These are phyloP conservation scores for Grigorovia transvaalensis DNA, from an alignment of 805 yeast species.

Conservation along the genomic window DNA sequence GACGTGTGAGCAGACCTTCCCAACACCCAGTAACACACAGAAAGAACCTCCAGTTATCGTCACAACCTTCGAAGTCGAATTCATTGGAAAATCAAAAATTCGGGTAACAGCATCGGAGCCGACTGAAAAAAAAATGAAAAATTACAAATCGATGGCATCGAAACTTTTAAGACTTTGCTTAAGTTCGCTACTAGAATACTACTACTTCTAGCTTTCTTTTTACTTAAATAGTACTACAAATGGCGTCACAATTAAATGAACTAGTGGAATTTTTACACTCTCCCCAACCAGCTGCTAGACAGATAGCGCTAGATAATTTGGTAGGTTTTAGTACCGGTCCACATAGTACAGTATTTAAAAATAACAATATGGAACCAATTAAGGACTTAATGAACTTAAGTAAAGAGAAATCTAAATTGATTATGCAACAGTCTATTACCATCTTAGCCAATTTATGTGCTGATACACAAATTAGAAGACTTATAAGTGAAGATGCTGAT, in stretches of 20 bases:
- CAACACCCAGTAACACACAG: too few species aligned
- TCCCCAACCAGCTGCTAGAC: slow-evolving; percentile 67
- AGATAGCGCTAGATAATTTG: slow-evolving; percentile 74
- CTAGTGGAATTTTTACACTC: slow-evolving; percentile 75
- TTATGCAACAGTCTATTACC: slow-evolving; percentile 60
- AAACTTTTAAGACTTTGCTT: too few species aligned
- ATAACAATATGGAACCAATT: slow-evolving; percentile 61
- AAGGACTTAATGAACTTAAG: slow-evolving; percentile 57
- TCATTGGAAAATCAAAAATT: too few species aligned
- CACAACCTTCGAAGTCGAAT: too few species aligned
- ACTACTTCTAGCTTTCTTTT: not conserved
- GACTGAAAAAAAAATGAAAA: too few species aligned
- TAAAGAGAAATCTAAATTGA: slow-evolving; percentile 41
- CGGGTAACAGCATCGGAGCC: too few species aligned
- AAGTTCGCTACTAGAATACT: too few species aligned
- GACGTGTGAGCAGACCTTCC: too few species aligned
- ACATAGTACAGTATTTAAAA: slow-evolving; percentile 53
- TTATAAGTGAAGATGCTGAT: slow-evolving; percentile 53
- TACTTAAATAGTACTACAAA: slow-evolving; percentile 9
- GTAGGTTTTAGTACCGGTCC: slow-evolving; percentile 74
- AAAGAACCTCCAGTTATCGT: too few species aligned
- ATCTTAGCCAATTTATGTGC: slow-evolving; percentile 77
- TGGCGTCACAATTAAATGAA: slow-evolving; percentile 47
- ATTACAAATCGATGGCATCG: too few species aligned
- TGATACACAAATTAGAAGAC: slow-evolving; percentile 48